Percentiles rank a stretch among this genome's conserved stretches.
These are phyloP conservation scores for Venturia aucupariae DNA, from an alignment of 2,329 filamentous ascomycete species.

Conservation along the genomic window DNA sequence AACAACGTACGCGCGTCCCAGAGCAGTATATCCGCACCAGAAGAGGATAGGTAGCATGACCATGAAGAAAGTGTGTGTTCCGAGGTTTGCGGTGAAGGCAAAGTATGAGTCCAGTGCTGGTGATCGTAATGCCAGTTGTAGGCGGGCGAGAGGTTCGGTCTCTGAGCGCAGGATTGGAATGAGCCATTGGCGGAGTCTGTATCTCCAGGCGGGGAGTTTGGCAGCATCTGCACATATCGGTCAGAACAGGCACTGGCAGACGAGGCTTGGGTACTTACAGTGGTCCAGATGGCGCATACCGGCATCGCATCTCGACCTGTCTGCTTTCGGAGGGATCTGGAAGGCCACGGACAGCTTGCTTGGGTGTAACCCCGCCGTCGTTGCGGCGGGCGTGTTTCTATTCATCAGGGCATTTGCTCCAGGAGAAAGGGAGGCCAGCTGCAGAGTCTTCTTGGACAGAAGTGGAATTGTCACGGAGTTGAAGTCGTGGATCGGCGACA, in stretches of 20 bases:
- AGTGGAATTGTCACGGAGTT: not conserved
- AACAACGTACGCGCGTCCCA: conserved; percentile 71
- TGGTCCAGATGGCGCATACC: conserved; percentile 68
- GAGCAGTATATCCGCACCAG: conserved; percentile 82
- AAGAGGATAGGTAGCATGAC: conserved; percentile 87
- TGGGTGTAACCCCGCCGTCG: conserved; percentile 4
- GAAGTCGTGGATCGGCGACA: not conserved
- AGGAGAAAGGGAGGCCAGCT: not conserved
- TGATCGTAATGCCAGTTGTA: conserved; percentile 72
- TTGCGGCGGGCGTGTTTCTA: conserved; percentile 9
- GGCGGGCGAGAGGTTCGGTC: conserved; percentile 81
- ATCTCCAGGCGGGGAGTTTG: conserved; percentile 80
- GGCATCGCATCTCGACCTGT: conserved; percentile 45
- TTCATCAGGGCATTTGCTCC: conserved; percentile 11
- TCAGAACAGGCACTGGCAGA: not conserved
- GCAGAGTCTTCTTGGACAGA: not conserved
- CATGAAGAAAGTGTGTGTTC: conserved; percentile 99
- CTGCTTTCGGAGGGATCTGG: not conserved
- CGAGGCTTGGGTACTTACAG: conserved; percentile 28
- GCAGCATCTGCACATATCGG: conserved; percentile 55
- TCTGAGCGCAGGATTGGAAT: conserved; percentile 89
- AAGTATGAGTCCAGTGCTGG: conserved; percentile 92
- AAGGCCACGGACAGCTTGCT: not conserved
- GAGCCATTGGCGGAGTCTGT: conserved; percentile 67
- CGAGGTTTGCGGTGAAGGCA: conserved; percentile 88